phyloP scores from a whole-genome alignment of 352 stramenopile genomes.

The Pythium diclinum region DNA sequence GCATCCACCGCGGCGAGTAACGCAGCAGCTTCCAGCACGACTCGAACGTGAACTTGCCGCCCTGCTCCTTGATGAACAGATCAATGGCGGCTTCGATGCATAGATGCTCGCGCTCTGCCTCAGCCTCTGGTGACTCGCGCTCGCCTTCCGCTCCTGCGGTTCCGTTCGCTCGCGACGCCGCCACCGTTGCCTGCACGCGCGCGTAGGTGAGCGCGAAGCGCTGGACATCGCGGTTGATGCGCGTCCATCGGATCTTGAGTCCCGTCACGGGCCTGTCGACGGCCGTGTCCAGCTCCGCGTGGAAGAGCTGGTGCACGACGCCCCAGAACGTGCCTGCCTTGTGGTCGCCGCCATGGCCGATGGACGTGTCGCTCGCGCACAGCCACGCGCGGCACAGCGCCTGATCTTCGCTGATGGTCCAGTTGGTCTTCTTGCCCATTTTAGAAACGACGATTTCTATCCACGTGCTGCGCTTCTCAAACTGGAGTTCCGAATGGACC shows the following conservation, averaged over 20 bases:
- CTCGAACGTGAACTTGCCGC: slow-evolving; percentile 67
- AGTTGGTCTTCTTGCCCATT: slow-evolving; percentile 86
- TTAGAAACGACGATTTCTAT: slow-evolving; percentile 56
- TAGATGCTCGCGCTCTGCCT: slow-evolving; percentile 38
- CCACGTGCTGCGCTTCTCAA: neutral
- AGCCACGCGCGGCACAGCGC: slow-evolving; percentile 71
- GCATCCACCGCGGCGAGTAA: slow-evolving; percentile 59
- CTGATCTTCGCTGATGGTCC: slow-evolving; percentile 57
- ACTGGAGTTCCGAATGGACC: neutral
- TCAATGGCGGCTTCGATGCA: slow-evolving; percentile 55
- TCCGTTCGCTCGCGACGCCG: slow-evolving; percentile 4
- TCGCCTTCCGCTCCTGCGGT: neutral
- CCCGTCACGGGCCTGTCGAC: slow-evolving; percentile 65
- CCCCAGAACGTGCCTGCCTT: slow-evolving; percentile 68
- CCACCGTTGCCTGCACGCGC: slow-evolving; percentile 30
- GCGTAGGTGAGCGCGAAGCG: slow-evolving; percentile 57
- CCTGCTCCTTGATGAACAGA: slow-evolving; percentile 45
- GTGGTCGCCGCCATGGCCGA: slow-evolving; percentile 37
- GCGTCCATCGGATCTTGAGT: slow-evolving; percentile 79
- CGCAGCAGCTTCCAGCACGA: slow-evolving; percentile 66
- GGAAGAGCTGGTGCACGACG: slow-evolving; percentile 62
- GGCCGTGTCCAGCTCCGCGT: slow-evolving; percentile 51
- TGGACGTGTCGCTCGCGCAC: slow-evolving; percentile 44
- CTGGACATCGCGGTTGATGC: slow-evolving; percentile 77
- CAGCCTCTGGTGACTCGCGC: slow-evolving; percentile 13